Base-by-base conservation (phyloP, 31 red algal species). In the Porphyra umbilicalis region DNA sequence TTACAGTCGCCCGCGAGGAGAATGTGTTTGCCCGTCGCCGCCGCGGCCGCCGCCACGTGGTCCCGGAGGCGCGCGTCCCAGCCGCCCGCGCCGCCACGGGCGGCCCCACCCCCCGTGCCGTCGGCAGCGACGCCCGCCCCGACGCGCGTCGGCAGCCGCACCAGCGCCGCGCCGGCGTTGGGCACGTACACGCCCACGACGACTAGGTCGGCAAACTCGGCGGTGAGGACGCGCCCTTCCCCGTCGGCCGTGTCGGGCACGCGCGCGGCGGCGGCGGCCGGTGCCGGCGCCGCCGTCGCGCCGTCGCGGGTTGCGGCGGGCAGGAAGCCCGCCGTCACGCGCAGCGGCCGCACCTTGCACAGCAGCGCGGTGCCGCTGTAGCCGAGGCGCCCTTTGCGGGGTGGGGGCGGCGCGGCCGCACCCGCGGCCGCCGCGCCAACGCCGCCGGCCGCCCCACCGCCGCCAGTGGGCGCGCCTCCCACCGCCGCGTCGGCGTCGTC, bases 131-230 rank as follows among this genome's bases (percentile, higher is more conserved):
- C 57, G 57, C 57, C 57, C 25, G 57, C 25, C 13, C 57, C 57
- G 57, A 82, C 75, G 38, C 81, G 81, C 36, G 71, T 75, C 8
- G 71, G 8, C 81, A 82, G 35, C 36, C 81, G 32, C 20, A 68
- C 68, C 75, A 82, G 35, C 71, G 37, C 81, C 75, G 71, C 81
- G 35, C 81, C 81, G 6, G 81, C 81, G 38, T 82, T 82, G 25
- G 81, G 81, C 32, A 82, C 81, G 75, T 82, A 82, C 34, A 75
- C 81, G 36, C 75, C 36, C 68, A 82, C 81, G 11, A 82, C 35
- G 75, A 68, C 71, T n/a, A 36, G 36, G 34, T 82, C 75, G 9
- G 40, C 36, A 3, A 40, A 82, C 38, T 82, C 81, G 16, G 75
- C 35, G 34, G 81, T 82, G 35, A 82, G 35, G 25, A 82, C 81